Evolutionary conservation across 257 asterid species (phyloP).

Genomic region (Oldenlandia corymbosa): DNA sequence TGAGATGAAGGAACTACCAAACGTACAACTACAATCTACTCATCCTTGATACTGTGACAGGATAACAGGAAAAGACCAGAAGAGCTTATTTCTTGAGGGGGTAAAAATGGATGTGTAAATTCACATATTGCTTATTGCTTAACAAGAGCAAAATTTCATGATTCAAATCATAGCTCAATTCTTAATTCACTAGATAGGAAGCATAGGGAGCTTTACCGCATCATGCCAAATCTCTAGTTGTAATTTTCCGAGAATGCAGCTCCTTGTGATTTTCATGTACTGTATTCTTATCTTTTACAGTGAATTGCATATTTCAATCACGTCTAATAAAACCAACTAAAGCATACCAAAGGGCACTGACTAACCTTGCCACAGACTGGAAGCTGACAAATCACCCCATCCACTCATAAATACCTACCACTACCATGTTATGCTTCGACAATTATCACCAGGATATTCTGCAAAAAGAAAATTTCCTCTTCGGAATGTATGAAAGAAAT

Average conservation of each 20-base stretch:
- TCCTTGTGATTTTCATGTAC: neutral
- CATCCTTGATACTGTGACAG: neutral
- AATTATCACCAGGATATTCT: slow-evolving; percentile 21
- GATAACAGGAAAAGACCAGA: no score
- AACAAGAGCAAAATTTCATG: neutral
- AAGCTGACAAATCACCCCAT: slow-evolving; percentile 25
- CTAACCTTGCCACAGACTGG: slow-evolving; percentile 27
- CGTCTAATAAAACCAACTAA: neutral
- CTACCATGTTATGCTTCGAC: slow-evolving; percentile 14
- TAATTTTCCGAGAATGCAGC: no score
- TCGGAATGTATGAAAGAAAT: no score
- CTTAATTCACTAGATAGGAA: neutral
- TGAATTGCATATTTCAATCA: neutral
- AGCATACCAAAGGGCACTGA: neutral
- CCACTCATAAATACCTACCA: slow-evolving; percentile 24
- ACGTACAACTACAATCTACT: slow-evolving; percentile 8
- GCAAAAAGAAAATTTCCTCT: neutral
- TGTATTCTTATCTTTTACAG: neutral
- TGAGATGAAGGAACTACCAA: slow-evolving; percentile 32
- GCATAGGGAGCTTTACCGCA: neutral
- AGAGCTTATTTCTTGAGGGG: neutral
- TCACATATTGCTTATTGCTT: no score
- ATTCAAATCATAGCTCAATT: neutral
- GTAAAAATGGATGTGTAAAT: neutral
- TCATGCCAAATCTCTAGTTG: neutral